phyloP scores from a whole-genome alignment of 2,329 filamentous ascomycete species.

The Xylaria sp. region DNA sequence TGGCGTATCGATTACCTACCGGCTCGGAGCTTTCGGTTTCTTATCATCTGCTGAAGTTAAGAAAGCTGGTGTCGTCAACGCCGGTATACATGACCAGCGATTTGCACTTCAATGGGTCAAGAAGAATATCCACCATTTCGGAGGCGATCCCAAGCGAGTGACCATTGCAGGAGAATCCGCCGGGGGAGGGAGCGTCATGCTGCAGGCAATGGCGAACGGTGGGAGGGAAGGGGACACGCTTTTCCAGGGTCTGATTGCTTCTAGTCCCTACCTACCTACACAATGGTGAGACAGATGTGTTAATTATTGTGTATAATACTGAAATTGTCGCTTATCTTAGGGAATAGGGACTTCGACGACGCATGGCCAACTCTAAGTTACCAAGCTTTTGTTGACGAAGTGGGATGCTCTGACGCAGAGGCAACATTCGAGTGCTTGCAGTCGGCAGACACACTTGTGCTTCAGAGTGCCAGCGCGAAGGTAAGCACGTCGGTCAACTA shows the following conservation, averaged over 20 bases:
- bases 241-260: slow-evolving; percentile 57
- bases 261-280: slow-evolving; percentile 63
- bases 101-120: slow-evolving; percentile 65
- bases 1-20: slow-evolving; percentile 57
- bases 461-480: slow-evolving; percentile 52
- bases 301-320: background rate
- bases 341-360: slow-evolving; percentile 48
- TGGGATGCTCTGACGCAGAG: slow-evolving; percentile 48
- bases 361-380: slow-evolving; percentile 49
- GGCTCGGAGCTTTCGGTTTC: slow-evolving; percentile 59
- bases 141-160: slow-evolving; percentile 63
- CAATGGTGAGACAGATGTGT: slow-evolving; percentile 56
- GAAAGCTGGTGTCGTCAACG: slow-evolving; percentile 55
- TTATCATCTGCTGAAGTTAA: slow-evolving; percentile 59
- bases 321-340: slow-evolving; percentile 15
- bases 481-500: slow-evolving; percentile 46
- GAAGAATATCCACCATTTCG: slow-evolving; percentile 62
- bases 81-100: slow-evolving; percentile 59
- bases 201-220: slow-evolving; percentile 61
- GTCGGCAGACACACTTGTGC: slow-evolving; percentile 47
- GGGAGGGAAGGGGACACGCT: slow-evolving; percentile 56
- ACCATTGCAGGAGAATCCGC: slow-evolving; percentile 66
- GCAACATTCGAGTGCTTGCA: slow-evolving; percentile 52
- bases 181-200: slow-evolving; percentile 61
- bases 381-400: slow-evolving; percentile 49